Percentiles rank a stretch among this genome's conserved stretches.
phyloP scores from a whole-genome alignment of 371 early-diverging fungal genomes.

The Parasitella parasitica region DNA sequence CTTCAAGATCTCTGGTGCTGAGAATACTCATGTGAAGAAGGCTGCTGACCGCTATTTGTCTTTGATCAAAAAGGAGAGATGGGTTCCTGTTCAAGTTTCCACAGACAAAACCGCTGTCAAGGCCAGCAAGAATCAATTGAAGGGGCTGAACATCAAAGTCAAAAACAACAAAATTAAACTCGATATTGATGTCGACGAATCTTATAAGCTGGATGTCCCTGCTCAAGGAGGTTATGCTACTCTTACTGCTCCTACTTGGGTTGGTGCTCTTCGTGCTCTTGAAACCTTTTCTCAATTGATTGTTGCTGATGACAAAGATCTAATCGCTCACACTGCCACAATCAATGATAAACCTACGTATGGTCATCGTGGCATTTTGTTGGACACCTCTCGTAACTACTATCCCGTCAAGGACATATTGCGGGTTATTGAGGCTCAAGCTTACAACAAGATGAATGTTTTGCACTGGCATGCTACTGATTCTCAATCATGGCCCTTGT shows the following conservation, averaged over 20 bases:
- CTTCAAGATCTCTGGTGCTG: constrained; percentile 25
- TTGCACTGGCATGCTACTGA: constrained; percentile 88
- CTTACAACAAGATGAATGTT: constrained; percentile 78
- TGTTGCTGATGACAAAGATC: constrained; percentile 20
- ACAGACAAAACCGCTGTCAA: constrained; percentile 50
- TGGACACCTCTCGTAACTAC: constrained; percentile 81
- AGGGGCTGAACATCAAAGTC: constrained; percentile 43
- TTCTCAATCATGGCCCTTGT: constrained; percentile 75
- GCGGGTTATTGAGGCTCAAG: constrained; percentile 73
- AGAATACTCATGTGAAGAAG: constrained; percentile 6
- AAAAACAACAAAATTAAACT: constrained; percentile 36
- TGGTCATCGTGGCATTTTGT: constrained; percentile 71
- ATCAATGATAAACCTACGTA: constrained; percentile 71
- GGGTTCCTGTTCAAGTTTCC: constrained; percentile 38
- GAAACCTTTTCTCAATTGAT: constrained; percentile 78
- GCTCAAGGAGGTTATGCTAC: constrained; percentile 43
- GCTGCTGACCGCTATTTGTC: constrained; percentile 40
- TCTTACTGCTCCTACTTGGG: constrained; percentile 68
- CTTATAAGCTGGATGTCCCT: constrained; percentile 62
- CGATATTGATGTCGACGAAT: constrained; percentile 60
- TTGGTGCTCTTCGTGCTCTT: constrained; percentile 78
- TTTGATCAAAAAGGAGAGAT: constrained; percentile 40
- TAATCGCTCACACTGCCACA: constrained; percentile 54
- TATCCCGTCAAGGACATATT: constrained; percentile 60
- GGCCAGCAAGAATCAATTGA: constrained; percentile 98